Conservation (phyloP, 2,329 filamentous ascomycete genomes). For the Verticillium alfalfae region DNA sequence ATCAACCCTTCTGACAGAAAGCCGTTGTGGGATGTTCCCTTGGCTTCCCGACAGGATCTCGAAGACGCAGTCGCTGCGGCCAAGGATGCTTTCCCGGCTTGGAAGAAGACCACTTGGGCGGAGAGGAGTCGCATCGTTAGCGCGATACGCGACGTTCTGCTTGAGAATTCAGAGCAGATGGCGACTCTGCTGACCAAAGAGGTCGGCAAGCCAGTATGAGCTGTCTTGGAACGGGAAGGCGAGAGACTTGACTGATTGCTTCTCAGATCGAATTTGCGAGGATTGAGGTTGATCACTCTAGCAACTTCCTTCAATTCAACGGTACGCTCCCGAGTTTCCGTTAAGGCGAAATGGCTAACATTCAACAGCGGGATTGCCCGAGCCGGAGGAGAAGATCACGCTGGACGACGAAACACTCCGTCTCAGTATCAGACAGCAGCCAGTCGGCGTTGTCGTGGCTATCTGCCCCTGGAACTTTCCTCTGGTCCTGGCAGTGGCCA, state of each 20-base stretch:
- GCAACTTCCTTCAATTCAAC: not conserved
- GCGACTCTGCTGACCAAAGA: constrained; percentile 17
- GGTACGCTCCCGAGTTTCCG: not conserved
- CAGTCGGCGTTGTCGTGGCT: constrained; percentile 32
- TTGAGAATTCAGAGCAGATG: constrained; percentile 16
- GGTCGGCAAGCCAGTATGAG: constrained; percentile 19
- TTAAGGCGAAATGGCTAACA: not conserved
- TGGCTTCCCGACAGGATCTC: constrained; percentile 20
- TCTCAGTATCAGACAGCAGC: not conserved
- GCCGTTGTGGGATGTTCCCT: constrained; percentile 21
- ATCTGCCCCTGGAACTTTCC: constrained; percentile 49
- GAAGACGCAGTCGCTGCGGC: constrained; percentile 21
- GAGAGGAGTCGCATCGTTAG: constrained; percentile 16
- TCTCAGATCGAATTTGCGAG: constrained; percentile 7
- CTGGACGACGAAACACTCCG: not conserved
- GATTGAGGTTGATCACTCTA: not conserved
- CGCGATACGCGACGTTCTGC: constrained; percentile 17
- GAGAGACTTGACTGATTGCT: not conserved
- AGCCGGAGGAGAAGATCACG: not conserved
- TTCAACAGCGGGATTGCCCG: not conserved
- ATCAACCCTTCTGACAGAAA: constrained; percentile 16
- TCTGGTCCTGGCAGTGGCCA: constrained; percentile 36
- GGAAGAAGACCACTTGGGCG: constrained; percentile 19
- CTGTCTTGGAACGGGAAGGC: not conserved
- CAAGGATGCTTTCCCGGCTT: constrained; percentile 19